Evolutionary conservation across 139 green algal species (phyloP), one percentile per base, ranked within the genome.

Genomic region (Chlorella sp.): DNA sequence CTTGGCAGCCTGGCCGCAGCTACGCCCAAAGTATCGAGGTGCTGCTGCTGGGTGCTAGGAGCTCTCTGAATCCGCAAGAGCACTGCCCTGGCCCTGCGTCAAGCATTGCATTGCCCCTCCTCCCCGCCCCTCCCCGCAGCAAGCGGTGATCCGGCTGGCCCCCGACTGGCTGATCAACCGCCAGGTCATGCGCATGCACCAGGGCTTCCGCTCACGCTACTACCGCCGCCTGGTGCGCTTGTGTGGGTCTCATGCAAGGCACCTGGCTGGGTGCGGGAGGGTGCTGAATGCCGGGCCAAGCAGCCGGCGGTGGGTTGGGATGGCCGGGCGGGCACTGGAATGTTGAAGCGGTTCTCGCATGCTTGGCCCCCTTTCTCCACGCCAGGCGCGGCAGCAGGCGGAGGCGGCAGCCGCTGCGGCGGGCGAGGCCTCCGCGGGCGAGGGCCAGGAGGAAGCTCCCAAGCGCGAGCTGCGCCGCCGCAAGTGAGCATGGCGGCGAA

Each of bases 121-220:
- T 30, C 68, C 12, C 68, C 30, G 0, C 15, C 25, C 60, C 18
- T 30, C 38, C 51, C 41, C 81, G 60, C 76, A 85, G 81, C 34
- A 62, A 56, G 81, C 55, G 25, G 20, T 79, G 21, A 65, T 96
- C 0, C 30, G 34, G 9, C 57, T 20, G 17, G 38, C 89, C 30
- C 93, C 93, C 2, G 44, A 55, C 1, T 41, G 28, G 15, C 1
- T 92, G 12, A 64, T 95, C 15, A 87, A 92, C 70, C 23, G 23
- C n/a, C 88, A 96, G 68, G 69, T 82, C 23, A 71, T 96, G 57
- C 55, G 69, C 12, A 32, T 94, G 62, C 89, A 91, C 78, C n/a
- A 83, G 65, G 41, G 74, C n/a, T 60, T 60, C 51, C 51, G 51
- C 51, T 60, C 51, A 9, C 51, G 51, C 51, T 60, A 60, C 51